Evolutionary conservation across 345 rosid species (phyloP).

Genomic region (Microcos paniculata): DNA sequence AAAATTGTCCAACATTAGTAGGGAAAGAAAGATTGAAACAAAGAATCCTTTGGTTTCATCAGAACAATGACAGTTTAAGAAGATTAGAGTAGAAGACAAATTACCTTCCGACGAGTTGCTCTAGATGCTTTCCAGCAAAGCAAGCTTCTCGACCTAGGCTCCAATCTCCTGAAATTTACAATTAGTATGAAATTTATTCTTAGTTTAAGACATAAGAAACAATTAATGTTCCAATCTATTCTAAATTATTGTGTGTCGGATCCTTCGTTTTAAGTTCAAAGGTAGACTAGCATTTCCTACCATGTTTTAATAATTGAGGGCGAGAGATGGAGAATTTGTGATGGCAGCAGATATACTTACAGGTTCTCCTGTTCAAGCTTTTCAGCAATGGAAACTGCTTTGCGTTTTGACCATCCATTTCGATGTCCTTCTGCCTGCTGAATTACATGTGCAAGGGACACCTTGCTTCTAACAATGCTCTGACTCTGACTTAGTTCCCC

Average conservation of each 20-base stretch:
- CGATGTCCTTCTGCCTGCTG: slow-evolving; percentile 87
- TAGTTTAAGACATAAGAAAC: not conserved
- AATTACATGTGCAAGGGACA: slow-evolving; percentile 81
- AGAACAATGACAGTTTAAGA: not conserved
- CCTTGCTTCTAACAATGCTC: slow-evolving; percentile 92
- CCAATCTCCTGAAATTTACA: slow-evolving; percentile 70
- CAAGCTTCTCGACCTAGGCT: slow-evolving; percentile 82
- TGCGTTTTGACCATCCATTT: slow-evolving; percentile 76
- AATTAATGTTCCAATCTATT: not conserved
- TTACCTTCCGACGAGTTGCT: slow-evolving; percentile 74
- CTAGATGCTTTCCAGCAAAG: slow-evolving; percentile 84
- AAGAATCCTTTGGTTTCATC: not conserved
- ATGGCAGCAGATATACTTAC: slow-evolving; percentile 42
- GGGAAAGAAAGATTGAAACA: not conserved
- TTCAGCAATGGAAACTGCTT: slow-evolving; percentile 84
- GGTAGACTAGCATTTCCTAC: not conserved
- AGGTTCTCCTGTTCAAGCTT: slow-evolving; percentile 95
- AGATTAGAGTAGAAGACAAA: slow-evolving; percentile 1
- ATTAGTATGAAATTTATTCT: slow-evolving; percentile 8
- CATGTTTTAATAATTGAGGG: not conserved
- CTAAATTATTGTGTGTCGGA: not conserved
- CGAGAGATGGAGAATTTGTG: not conserved
- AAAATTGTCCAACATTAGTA: not conserved
- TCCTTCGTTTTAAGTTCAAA: not conserved
- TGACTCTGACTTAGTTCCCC: slow-evolving; percentile 55